Conservation (phyloP, 345 rosid genomes). For the Gossypium sturtianum region DNA sequence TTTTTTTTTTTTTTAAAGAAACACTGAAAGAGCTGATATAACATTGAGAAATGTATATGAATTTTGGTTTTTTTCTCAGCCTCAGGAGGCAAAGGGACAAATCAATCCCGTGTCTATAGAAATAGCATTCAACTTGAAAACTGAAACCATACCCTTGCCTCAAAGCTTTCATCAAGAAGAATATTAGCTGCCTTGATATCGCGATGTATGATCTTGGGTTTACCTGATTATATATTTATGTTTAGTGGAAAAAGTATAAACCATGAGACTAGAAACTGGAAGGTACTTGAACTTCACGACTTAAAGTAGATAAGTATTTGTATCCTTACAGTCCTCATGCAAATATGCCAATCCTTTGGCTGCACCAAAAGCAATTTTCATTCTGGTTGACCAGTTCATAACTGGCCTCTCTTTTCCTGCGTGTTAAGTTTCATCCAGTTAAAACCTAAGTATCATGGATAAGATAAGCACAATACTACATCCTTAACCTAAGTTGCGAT, state of each 20-base stretch:
- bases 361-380: constrained; percentile 78
- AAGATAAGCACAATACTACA: background rate
- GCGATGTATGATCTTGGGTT: constrained; percentile 80
- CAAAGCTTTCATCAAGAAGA: constrained; percentile 67
- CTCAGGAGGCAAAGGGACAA: background rate
- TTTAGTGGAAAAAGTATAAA: background rate
- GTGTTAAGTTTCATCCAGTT: constrained; percentile 6
- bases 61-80: background rate
- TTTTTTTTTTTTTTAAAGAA: background rate
- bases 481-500: background rate
- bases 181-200: constrained; percentile 86
- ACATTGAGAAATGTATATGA: background rate
- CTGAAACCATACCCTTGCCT: constrained; percentile 52
- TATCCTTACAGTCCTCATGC: constrained; percentile 79
- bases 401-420: constrained; percentile 61
- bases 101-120: background rate
- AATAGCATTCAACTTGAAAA: constrained; percentile 1
- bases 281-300: background rate
- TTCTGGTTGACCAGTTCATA: constrained; percentile 61
- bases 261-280: background rate
- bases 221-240: constrained; percentile 39
- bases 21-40: background rate
- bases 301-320: background rate
- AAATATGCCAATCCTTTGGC: constrained; percentile 86
- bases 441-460: background rate